These are phyloP conservation scores for Trichoderma arundinaceum DNA, from an alignment of 2,329 filamentous ascomycete genomes.

Conservation along the genomic window DNA sequence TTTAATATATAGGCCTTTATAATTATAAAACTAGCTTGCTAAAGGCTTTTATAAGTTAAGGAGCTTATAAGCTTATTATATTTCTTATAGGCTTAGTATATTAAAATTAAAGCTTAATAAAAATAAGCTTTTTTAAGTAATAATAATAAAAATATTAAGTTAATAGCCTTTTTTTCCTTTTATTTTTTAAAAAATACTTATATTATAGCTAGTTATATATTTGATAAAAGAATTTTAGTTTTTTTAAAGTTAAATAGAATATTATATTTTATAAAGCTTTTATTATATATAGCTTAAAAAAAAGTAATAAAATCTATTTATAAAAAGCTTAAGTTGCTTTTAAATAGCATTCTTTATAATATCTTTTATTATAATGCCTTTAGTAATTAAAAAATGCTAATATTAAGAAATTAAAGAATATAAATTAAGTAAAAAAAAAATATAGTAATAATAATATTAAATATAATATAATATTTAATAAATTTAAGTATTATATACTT, in stretches of 20 bases:
- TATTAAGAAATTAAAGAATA: not conserved
- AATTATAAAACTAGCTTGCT: not conserved
- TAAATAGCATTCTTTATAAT: not conserved
- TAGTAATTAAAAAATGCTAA: not conserved
- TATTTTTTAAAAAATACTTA: no score
- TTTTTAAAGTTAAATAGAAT: conserved; percentile 1
- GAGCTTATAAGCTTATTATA: conserved; percentile 1
- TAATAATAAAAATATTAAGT: not conserved
- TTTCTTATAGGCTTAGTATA: no score
- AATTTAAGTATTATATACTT: not conserved
- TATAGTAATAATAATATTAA: conserved; percentile 4
- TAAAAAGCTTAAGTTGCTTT: not conserved
- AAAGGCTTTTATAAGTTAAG: not conserved
- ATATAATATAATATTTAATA: conserved; percentile 16
- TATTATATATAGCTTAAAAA: conserved; percentile 1
- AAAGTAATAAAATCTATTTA: not conserved
- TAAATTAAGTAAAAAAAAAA: not conserved
- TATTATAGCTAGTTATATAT: not conserved
- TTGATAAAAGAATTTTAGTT: not conserved
- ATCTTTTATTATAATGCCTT: not conserved
- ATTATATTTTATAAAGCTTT: conserved; percentile 7
- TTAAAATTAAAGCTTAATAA: no score
- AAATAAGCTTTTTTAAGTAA: not conserved
- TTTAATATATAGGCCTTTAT: not conserved
- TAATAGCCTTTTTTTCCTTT: not conserved